These are phyloP conservation scores for Microsporum audouinii DNA, from an alignment of 2,329 filamentous ascomycete genomes.

Conservation along the genomic window DNA sequence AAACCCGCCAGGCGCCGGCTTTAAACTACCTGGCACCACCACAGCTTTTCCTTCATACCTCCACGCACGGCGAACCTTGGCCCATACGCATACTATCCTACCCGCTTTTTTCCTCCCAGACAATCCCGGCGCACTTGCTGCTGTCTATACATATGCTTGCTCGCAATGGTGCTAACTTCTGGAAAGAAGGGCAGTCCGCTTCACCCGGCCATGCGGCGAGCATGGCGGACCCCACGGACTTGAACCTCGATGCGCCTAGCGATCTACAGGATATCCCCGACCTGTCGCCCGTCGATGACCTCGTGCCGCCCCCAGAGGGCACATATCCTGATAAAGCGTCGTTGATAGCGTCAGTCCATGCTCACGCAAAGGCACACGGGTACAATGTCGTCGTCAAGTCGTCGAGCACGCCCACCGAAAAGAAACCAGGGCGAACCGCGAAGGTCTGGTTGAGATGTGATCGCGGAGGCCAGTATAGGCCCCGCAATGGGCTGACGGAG, in stretches of 20 bases:
- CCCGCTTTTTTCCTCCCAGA: not conserved
- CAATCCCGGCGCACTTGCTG: not conserved
- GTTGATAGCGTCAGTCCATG: conserved; percentile 31
- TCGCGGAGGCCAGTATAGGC: conserved; percentile 35
- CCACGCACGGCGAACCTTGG: conserved; percentile 5
- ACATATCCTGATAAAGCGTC: conserved; percentile 34
- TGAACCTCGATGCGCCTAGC: conserved; percentile 36
- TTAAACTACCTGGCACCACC: not conserved
- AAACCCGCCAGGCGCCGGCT: not conserved
- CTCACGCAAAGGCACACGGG: conserved; percentile 33
- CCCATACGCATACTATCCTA: not conserved
- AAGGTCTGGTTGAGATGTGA: conserved; percentile 37
- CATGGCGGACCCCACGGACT: conserved; percentile 34
- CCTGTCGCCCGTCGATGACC: conserved; percentile 27
- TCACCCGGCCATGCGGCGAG: conserved; percentile 13
- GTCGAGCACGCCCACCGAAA: conserved; percentile 36
- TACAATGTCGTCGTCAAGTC: conserved; percentile 38
- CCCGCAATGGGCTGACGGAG: conserved; percentile 35
- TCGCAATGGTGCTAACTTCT: conserved; percentile 5
- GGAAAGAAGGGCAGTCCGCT: conserved; percentile 3
- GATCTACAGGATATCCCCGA: conserved; percentile 37
- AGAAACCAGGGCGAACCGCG: conserved; percentile 35
- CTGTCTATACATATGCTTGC: not conserved
- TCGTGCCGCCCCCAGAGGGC: conserved; percentile 33
- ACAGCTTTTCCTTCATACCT: conserved; percentile 1